Evolutionary conservation across 2,329 filamentous ascomycete genomes (phyloP).

Genomic region (Trichophyton simii): DNA sequence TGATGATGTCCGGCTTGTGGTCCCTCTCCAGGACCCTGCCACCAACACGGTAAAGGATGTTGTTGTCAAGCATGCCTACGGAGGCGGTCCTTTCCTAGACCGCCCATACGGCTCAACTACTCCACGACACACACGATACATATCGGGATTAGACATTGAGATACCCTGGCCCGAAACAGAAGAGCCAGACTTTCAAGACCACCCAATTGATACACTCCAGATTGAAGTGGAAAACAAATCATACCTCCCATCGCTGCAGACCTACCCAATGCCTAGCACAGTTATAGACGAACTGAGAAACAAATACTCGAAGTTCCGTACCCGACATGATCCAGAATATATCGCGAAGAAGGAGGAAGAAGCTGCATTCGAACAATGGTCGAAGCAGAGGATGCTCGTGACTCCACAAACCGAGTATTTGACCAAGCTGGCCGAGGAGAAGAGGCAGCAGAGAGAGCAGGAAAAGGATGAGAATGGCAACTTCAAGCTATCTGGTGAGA

Average conservation of each 20-base stretch:
- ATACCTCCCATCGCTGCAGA: slow-evolving; percentile 64
- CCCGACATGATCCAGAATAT: slow-evolving; percentile 64
- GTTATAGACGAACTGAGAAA: slow-evolving; percentile 78
- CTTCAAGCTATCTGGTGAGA: slow-evolving; percentile 22
- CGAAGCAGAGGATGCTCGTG: slow-evolving; percentile 34
- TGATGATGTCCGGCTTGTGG: slow-evolving; percentile 66
- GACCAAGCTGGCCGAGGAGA: slow-evolving; percentile 27
- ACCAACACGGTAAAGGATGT: slow-evolving; percentile 59
- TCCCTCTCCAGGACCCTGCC: slow-evolving; percentile 54
- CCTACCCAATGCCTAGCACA: slow-evolving; percentile 62
- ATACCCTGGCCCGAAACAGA: slow-evolving; percentile 63
- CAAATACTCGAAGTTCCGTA: slow-evolving; percentile 70
- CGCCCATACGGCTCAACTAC: slow-evolving; percentile 35
- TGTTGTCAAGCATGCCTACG: slow-evolving; percentile 59
- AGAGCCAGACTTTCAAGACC: slow-evolving; percentile 40
- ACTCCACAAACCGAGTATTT: slow-evolving; percentile 36
- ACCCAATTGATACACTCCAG: slow-evolving; percentile 58
- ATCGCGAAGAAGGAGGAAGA: slow-evolving; percentile 51
- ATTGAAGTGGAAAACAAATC: slow-evolving; percentile 62
- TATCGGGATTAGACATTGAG: slow-evolving; percentile 57
- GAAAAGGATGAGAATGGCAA: slow-evolving; percentile 28
- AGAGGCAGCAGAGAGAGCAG: slow-evolving; percentile 24
- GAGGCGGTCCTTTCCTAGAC: slow-evolving; percentile 40
- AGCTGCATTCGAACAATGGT: slow-evolving; percentile 38
- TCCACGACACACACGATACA: slow-evolving; percentile 38